Percentiles rank a stretch among this genome's conserved stretches.
These are phyloP conservation scores for Eimeria falciformis DNA, from an alignment of 169 alveolate species.

Conservation along the genomic window DNA sequence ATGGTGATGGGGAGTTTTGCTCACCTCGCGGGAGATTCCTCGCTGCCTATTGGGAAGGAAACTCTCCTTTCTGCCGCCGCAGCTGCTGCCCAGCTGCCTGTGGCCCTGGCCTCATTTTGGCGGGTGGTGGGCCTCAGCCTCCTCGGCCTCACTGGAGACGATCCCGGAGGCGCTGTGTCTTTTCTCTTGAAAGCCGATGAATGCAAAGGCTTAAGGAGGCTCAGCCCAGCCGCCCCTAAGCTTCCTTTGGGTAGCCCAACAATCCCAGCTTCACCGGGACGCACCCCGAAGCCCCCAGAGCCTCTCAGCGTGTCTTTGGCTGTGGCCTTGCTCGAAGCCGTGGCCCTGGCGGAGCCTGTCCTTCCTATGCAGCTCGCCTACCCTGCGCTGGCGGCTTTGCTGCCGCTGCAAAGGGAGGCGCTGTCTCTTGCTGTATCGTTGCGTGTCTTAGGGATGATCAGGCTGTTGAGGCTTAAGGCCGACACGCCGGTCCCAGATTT, in stretches of 20 bases:
- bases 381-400: background rate
- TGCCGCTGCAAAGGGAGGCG: background rate
- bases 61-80: constrained; percentile 6
- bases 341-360: constrained; percentile 33
- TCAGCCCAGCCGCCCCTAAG: too few species aligned
- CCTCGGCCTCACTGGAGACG: too few species aligned
- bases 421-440: background rate
- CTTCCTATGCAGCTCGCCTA: background rate
- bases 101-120: background rate
- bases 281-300: too few species aligned
- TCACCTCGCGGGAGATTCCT: background rate
- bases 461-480: background rate
- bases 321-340: constrained; percentile 19
- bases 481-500: background rate
- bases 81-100: background rate
- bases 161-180: too few species aligned
- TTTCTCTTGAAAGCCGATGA: too few species aligned
- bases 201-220: too few species aligned
- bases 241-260: too few species aligned
- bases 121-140: background rate
- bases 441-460: background rate
- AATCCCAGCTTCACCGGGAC: too few species aligned
- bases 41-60: background rate
- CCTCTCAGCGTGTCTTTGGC: background rate
- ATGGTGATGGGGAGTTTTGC: background rate